Percentiles rank a stretch among this genome's conserved stretches.
Evolutionary conservation across 176 grass and related monocot genomes (phyloP).

Genomic region (Rhynchospora breviuscula): DNA sequence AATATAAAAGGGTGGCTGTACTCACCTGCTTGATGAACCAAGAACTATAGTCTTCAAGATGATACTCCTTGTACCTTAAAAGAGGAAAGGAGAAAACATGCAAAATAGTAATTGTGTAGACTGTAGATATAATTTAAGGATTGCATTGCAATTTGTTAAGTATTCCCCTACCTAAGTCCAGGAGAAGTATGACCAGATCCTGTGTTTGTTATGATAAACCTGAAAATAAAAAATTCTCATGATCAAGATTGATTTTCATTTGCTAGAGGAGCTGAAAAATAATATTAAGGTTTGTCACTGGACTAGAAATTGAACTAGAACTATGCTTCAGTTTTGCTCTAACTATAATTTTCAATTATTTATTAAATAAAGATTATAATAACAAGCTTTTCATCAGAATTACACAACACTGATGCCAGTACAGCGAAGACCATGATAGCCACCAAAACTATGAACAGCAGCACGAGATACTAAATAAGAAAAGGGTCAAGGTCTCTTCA

Average conservation of each 20-base stretch:
- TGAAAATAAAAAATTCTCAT: constrained; percentile 31
- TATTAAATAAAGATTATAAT: not conserved
- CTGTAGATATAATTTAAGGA: not conserved
- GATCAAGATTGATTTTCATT: not conserved
- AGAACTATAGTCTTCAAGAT: constrained; percentile 91
- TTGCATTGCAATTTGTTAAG: not conserved
- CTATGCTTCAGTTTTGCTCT: constrained; percentile 11
- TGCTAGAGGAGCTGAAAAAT: not conserved
- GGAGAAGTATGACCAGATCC: constrained; percentile 70
- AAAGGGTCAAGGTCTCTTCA: constrained; percentile 49
- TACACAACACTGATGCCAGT: constrained; percentile 62
- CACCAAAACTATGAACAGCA: constrained; percentile 74
- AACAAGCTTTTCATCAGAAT: not conserved
- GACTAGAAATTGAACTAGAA: constrained; percentile 1
- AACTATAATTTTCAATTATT: constrained; percentile 9
- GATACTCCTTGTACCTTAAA: constrained; percentile 86
- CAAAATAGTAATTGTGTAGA: not conserved
- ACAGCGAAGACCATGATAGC: constrained; percentile 90
- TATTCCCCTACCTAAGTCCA: constrained; percentile 54
- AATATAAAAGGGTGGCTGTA: constrained; percentile 17
- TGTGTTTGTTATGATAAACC: constrained; percentile 95
- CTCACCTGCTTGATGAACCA: constrained; percentile 92
- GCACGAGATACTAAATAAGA: constrained; percentile 64
- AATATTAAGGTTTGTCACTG: not conserved
- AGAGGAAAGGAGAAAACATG: constrained; percentile 16